These are phyloP conservation scores for Eucalyptus guilfoylei DNA, from an alignment of 345 rosid species.

Conservation along the genomic window DNA sequence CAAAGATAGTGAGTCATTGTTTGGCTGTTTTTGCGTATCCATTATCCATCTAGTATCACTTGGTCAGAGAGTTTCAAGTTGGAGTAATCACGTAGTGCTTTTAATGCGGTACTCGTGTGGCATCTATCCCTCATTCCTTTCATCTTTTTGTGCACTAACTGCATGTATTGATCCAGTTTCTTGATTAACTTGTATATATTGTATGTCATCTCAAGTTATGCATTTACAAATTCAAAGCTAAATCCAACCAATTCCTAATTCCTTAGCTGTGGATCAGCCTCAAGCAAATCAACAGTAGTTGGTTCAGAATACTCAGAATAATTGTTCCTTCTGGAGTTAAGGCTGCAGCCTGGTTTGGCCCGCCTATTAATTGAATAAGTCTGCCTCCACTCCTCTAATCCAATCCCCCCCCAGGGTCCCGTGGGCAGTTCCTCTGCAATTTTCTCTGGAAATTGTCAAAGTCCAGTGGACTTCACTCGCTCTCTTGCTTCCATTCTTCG, in stretches of 20 bases:
- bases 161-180: not conserved
- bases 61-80: not conserved
- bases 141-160: not conserved
- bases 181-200: not conserved
- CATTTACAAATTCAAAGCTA: constrained; percentile 40
- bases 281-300: constrained; percentile 50
- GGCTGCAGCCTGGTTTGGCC: constrained; percentile 20
- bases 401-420: not conserved
- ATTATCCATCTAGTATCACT: not conserved
- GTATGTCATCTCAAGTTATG: constrained; percentile 19
- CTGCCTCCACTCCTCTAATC: not conserved
- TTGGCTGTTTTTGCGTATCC: not conserved
- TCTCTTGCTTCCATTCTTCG: not conserved
- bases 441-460: not conserved
- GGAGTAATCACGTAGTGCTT: not conserved
- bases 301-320: constrained; percentile 55
- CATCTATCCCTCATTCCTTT: not conserved
- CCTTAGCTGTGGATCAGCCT: constrained; percentile 45
- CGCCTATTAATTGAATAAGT: not conserved
- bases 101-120: not conserved
- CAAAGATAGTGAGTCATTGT: not conserved
- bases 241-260: constrained; percentile 40
- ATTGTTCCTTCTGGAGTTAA: constrained; percentile 5
- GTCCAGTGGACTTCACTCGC: not conserved
- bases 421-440: not conserved